phyloP scores from a whole-genome alignment of 768 basidiomycete species.

The Hericium erinaceus region DNA sequence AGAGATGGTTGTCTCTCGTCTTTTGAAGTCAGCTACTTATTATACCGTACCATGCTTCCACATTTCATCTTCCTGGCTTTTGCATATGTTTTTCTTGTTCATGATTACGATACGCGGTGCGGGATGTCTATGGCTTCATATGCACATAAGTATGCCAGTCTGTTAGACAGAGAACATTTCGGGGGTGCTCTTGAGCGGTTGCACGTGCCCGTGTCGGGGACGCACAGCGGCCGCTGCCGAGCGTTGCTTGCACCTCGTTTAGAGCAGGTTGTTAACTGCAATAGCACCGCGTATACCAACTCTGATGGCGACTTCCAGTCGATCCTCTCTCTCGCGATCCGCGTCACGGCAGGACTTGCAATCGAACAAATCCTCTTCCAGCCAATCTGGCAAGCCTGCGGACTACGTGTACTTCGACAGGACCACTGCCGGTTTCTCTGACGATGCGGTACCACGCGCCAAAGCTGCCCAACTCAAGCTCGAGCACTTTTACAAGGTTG shows the following conservation, averaged over 20 bases:
- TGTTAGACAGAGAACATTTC: no score
- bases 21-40: no score
- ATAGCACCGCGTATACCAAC: not conserved
- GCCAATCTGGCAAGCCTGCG: constrained; percentile 28
- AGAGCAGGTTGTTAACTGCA: not conserved
- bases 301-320: constrained; percentile 7
- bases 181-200: no score
- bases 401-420: constrained; percentile 97
- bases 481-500: constrained; percentile 95
- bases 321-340: constrained; percentile 9
- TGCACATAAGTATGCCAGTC: no score
- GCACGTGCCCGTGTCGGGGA: no score
- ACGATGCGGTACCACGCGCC: constrained; percentile 72
- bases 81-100: no score
- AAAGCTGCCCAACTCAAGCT: constrained; percentile 91
- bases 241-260: not conserved
- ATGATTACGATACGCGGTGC: no score
- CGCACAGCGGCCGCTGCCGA: no score
- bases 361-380: constrained; percentile 10
- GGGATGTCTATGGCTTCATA: no score
- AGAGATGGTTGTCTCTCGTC: no score
- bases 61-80: no score
- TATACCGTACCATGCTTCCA: no score
- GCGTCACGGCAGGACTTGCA: constrained; percentile 14
- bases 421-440: constrained; percentile 64